Percentiles rank a stretch among this genome's conserved stretches.
phyloP scores from a whole-genome alignment of 1,284 basidiomycete genomes.

The Boletus mariae region DNA sequence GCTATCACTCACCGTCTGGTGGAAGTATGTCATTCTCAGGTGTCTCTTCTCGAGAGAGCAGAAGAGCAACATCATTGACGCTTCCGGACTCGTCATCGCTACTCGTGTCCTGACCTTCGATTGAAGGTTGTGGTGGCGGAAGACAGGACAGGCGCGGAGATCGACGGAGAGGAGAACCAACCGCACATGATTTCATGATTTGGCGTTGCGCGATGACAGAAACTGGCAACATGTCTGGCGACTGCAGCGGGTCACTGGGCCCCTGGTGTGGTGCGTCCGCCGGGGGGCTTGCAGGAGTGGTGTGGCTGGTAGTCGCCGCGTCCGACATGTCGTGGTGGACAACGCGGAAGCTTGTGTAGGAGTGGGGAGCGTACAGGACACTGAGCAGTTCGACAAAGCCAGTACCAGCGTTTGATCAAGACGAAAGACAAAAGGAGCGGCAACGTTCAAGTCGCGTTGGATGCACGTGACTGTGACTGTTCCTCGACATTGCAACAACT shows the following conservation, averaged over 20 bases:
- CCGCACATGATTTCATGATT: constrained; percentile 28
- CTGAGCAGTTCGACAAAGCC: not conserved
- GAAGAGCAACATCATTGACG: constrained; percentile 30
- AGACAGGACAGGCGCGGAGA: constrained; percentile 48
- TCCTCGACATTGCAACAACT: not conserved
- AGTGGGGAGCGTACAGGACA: not conserved
- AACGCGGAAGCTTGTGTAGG: not conserved
- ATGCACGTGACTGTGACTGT: constrained; percentile 33
- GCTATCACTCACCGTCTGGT: constrained; percentile 42
- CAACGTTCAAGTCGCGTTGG: constrained; percentile 27
- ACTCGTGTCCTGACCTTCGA: constrained; percentile 13
- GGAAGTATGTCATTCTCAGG: constrained; percentile 40
- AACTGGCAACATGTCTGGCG: constrained; percentile 51
- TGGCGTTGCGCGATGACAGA: constrained; percentile 32
- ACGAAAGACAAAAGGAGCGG: not conserved
- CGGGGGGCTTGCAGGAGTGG: constrained; percentile 28
- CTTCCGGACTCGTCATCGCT: constrained; percentile 32
- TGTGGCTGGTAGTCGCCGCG: constrained; percentile 12
- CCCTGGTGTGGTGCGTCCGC: constrained; percentile 42
- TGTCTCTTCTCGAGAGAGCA: constrained; percentile 38
- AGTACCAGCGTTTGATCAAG: constrained; percentile 15
- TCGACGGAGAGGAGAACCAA: constrained; percentile 42
- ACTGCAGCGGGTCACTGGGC: constrained; percentile 52
- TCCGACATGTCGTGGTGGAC: constrained; percentile 21
- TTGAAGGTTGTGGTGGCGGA: constrained; percentile 27